Base-by-base conservation (phyloP, 2,329 filamentous ascomycete genomes). In the Microcyclospora tardicrescens region DNA sequence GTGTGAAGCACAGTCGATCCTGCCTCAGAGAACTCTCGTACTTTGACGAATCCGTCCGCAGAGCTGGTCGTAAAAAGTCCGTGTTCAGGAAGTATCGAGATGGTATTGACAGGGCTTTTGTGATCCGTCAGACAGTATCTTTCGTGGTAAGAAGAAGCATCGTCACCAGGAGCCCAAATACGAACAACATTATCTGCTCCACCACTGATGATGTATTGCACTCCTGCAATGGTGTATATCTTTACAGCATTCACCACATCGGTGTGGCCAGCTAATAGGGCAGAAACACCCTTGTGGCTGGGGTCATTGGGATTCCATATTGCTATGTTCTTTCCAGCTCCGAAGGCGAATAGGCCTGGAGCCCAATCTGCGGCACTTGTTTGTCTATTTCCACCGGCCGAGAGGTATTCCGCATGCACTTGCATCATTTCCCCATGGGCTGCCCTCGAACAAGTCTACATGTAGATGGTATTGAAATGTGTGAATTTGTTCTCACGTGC, bases 321-420 rank as follows among this genome's bases (percentile, higher is more conserved):
- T 33, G 86, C 89, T 51, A 98, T 73, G 62, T 91, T 91, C 50
- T 79, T 78, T 61, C 93, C 84, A 8, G 87, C 81, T 27, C 91
- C 91, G 64, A 84, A 98, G 24, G 86, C 91, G 38, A 98, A 68
- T 33, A 86, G 58, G 9, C 81, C 83, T 46, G 59, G 55, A 13
- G 71, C 64, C 91, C 91, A 98, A 64, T 96, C 89, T 19, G 89
- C 87, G 19, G 85, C 83, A 12, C 81, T 79, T 13, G 89, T 82
- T 54, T 96, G 84, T 52, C 89, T 74, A 61, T 96, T 98, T 34
- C 85, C 89, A 43, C 91, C 91, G 45, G 80, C 77, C 34, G 84
- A 79, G 49, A 91, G 68, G 51, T 72, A 77, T 33, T 51, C 50
- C 28, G 51, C 24, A 28, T 30, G 35, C n/a, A 43, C 37, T 16